Evolutionary conservation across 2,329 filamentous ascomycete genomes (phyloP).

Genomic region (Anisogramma anomala): DNA sequence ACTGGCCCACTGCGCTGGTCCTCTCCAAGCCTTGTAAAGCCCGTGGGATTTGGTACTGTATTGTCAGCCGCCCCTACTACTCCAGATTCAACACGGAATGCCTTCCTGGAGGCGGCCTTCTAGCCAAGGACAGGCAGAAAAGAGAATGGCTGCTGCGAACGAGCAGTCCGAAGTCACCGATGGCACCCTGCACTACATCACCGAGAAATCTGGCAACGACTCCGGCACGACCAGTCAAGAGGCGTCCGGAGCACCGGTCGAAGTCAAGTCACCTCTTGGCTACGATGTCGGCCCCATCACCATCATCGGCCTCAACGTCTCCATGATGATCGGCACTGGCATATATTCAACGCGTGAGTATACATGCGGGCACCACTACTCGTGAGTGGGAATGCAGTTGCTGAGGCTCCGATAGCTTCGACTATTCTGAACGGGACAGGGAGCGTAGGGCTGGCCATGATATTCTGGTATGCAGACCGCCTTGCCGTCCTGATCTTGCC

Average conservation of each 20-base stretch:
- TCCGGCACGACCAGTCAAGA: conserved; percentile 32
- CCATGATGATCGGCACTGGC: conserved; percentile 52
- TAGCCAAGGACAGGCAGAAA: background rate
- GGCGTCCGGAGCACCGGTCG: conserved; percentile 49
- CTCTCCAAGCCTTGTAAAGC: too few relatives aligned
- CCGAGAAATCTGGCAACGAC: conserved; percentile 17
- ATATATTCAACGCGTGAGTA: conserved; percentile 43
- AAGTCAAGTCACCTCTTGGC: conserved; percentile 46
- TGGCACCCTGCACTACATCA: conserved; percentile 10
- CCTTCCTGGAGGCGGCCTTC: conserved; percentile 10
- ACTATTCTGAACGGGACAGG: conserved; percentile 48
- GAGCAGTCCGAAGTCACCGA: conserved; percentile 5
- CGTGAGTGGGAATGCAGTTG: background rate
- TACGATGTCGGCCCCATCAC: conserved; percentile 45
- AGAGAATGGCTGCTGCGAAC: background rate
- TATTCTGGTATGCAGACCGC: conserved; percentile 38
- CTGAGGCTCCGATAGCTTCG: conserved; percentile 30
- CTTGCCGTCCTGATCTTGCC: too few relatives aligned
- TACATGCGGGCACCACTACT: fast-evolving
- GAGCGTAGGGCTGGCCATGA: conserved; percentile 48
- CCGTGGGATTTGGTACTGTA: background rate
- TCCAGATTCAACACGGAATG: too few relatives aligned
- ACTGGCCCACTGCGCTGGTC: too few relatives aligned
- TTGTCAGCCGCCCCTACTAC: too few relatives aligned
- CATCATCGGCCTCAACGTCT: conserved; percentile 44